These are phyloP conservation scores for Cytospora chrysosperma DNA, from an alignment of 2,329 filamentous ascomycete genomes.

Conservation along the genomic window DNA sequence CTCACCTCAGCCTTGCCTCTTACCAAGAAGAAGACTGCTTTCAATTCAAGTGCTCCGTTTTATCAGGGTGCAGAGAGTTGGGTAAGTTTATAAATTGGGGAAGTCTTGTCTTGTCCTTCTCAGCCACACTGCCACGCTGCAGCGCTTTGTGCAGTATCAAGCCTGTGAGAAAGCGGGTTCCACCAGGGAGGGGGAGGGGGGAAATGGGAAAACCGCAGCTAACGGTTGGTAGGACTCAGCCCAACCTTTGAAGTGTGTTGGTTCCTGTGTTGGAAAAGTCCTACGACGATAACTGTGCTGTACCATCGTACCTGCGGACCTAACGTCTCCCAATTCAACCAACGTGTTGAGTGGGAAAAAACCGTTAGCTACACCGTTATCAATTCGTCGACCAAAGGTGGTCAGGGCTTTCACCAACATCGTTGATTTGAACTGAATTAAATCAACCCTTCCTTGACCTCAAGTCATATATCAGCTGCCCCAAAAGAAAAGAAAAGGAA, in stretches of 20 bases:
- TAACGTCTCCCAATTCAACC: background rate
- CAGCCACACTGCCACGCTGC: constrained; percentile 8
- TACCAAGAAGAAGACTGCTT: background rate
- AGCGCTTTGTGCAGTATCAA: constrained; percentile 1
- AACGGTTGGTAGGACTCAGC: constrained; percentile 16
- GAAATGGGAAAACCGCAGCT: no score
- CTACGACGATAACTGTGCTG: constrained; percentile 1
- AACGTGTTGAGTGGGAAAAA: background rate
- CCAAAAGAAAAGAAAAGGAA: background rate
- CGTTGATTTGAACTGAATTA: background rate
- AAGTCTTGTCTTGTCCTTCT: constrained; percentile 13
- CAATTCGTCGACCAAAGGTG: background rate
- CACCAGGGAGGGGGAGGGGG: background rate
- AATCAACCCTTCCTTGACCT: background rate
- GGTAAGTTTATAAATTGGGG: constrained; percentile 7
- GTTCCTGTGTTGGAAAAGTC: constrained; percentile 9
- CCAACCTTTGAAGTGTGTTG: constrained; percentile 3
- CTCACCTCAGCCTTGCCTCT: background rate
- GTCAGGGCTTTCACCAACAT: background rate
- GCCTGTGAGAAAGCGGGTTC: background rate
- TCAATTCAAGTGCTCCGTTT: background rate
- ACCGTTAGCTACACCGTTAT: background rate
- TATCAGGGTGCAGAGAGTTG: background rate
- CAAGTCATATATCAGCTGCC: background rate
- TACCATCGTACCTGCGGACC: background rate